Conservation (phyloP, 2,329 filamentous ascomycete species). For the Tolypocladium capitatum region DNA sequence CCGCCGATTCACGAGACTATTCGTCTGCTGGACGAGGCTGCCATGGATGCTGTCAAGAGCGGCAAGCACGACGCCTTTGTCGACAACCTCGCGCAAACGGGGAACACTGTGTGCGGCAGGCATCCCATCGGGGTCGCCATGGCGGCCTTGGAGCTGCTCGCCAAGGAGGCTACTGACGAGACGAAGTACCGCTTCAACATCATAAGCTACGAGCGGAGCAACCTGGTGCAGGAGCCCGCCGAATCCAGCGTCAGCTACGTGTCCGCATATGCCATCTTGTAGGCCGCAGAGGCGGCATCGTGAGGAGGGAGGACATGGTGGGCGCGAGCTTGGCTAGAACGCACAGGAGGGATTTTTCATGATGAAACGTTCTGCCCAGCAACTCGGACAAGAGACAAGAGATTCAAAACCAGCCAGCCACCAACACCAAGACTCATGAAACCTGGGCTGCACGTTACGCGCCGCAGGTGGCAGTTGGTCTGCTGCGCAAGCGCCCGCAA, state of each 20-base stretch:
- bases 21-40: constrained; percentile 60
- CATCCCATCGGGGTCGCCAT: constrained; percentile 91
- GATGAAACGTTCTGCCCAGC: too few relatives aligned
- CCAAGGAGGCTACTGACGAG: constrained; percentile 23
- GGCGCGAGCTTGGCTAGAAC: not conserved
- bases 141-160: constrained; percentile 65
- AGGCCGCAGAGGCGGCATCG: not conserved
- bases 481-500: too few relatives aligned
- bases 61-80: constrained; percentile 61
- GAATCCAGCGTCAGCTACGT: constrained; percentile 94
- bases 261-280: constrained; percentile 74
- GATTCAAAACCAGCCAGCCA: too few relatives aligned
- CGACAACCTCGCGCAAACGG: constrained; percentile 53
- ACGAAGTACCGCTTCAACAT: constrained; percentile 56
- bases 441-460: too few relatives aligned
- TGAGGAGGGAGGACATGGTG: not conserved
- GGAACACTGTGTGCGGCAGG: constrained; percentile 86
- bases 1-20: constrained; percentile 74
- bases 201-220: constrained; percentile 77
- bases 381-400: too few relatives aligned
- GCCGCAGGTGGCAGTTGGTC: too few relatives aligned
- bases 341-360: too few relatives aligned
- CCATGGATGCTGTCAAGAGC: constrained; percentile 73
- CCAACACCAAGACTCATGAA: too few relatives aligned
- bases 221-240: constrained; percentile 48